Base-by-base conservation (phyloP, 139 green algal species). In the Marvania coccoides region DNA sequence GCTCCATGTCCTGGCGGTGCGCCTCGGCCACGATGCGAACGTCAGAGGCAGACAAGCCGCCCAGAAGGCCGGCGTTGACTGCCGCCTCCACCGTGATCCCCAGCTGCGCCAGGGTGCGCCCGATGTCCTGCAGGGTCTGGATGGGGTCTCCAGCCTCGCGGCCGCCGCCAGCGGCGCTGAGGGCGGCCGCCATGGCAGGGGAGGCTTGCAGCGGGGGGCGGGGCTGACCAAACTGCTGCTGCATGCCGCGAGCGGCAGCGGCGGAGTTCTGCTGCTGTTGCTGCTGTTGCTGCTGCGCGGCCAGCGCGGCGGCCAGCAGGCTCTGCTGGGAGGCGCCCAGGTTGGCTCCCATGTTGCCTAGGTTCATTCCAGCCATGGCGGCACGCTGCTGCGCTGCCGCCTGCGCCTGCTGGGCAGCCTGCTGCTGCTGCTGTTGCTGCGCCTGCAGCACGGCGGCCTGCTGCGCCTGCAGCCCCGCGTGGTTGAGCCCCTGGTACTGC, bases 1-100 rank as follows among this genome's bases (percentile, higher is more conserved):
- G 23, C 23, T 77, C 68, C 58, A 76, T 61, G 40, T 79, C 69
- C 3, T 59, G 12, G n/a, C 61, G 34, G 57, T 79, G 65, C 23
- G 69, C 69, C 56, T 82, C 74, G 1, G 63, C 57, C 26, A 83
- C 58, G 2, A 81, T 68, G 34, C 65, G 62, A 3, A 83, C 69
- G 36, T 83, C 76, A 19, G 74, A 67, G 2, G 71, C 76, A 7
- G 34, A 62, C n/a, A 82, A 47, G 3, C 76, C 76, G 9, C 76
- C 76, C 26, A 83, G 68, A 51, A 83, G 64, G 36, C 76, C 76
- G 23, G 76, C 72, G 29, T 82, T 82, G 33, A 83, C 75, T 0
- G 76, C 76, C 5, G 63, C 63, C 56, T 83, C 76, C 24, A 83
- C 76, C 1, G 63, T 73, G 63, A 83, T 79, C 29, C 62, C 63